Evolutionary conservation across 345 rosid species (phyloP).

Genomic region (Geranium brycei): DNA sequence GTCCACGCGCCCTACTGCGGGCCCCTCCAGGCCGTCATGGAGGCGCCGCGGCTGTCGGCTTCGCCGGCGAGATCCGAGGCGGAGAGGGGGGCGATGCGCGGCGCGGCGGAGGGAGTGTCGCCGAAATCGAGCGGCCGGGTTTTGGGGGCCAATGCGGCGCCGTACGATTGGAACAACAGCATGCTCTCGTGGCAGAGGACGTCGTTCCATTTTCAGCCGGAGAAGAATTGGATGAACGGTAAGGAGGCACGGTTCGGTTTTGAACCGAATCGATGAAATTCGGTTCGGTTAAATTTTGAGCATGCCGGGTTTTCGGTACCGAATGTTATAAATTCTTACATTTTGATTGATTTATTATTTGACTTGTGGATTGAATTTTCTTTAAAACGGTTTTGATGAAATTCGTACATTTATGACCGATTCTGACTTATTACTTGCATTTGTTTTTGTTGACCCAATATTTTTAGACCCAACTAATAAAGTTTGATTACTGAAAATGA

Average conservation of each 20-base stretch:
- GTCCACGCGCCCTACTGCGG: neutral
- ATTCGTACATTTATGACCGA: too few species aligned
- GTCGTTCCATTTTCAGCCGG: constrained; percentile 88
- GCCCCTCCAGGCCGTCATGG: neutral
- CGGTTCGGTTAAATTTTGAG: too few species aligned
- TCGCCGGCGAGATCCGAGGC: neutral
- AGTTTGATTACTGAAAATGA: too few species aligned
- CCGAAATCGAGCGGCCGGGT: constrained; percentile 36
- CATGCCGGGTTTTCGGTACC: too few species aligned
- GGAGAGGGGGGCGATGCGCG: constrained; percentile 26
- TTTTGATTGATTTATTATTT: too few species aligned
- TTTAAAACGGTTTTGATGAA: too few species aligned
- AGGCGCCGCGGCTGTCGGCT: neutral
- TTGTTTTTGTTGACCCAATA: too few species aligned
- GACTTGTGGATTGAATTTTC: too few species aligned
- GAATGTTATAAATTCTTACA: too few species aligned
- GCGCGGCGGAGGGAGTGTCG: constrained; percentile 53
- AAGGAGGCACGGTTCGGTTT: neutral
- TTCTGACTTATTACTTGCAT: too few species aligned
- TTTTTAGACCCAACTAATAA: too few species aligned
- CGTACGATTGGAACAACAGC: constrained; percentile 66
- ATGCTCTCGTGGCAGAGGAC: constrained; percentile 89
- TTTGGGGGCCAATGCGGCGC: constrained; percentile 8
- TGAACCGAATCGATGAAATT: too few species aligned
- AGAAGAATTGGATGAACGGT: constrained; percentile 98